Evolutionary conservation across 1,284 basidiomycete species (phyloP).

Genomic region (Microbotryum silenes-acaulis): DNA sequence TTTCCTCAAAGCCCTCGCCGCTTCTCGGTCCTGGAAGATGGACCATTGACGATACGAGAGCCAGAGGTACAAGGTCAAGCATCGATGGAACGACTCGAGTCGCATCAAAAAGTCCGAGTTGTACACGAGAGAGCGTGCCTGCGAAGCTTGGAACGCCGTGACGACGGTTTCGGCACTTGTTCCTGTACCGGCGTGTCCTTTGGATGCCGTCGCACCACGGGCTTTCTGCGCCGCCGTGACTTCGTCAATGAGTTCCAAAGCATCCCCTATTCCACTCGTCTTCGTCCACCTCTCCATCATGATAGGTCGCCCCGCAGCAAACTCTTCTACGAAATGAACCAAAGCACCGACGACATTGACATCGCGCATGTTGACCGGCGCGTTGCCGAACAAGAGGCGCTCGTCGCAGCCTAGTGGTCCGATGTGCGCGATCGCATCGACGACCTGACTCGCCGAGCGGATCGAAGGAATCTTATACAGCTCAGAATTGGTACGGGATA

Average conservation of each 20-base stretch:
- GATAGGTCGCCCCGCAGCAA: slow-evolving; percentile 42
- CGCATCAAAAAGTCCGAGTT: slow-evolving; percentile 26
- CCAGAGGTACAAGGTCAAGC: slow-evolving; percentile 82
- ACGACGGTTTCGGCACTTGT: background rate
- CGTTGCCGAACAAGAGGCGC: slow-evolving; percentile 28
- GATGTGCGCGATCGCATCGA: slow-evolving; percentile 44
- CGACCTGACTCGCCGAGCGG: slow-evolving; percentile 40
- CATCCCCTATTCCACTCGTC: slow-evolving; percentile 44
- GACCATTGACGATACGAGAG: slow-evolving; percentile 67
- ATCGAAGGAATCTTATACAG: slow-evolving; percentile 44
- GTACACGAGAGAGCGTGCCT: slow-evolving; percentile 2
- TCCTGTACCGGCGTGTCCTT: background rate
- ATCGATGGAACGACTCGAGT: slow-evolving; percentile 76
- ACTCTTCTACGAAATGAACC: slow-evolving; percentile 40
- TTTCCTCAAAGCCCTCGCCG: slow-evolving; percentile 41
- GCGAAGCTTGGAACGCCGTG: too few relatives aligned
- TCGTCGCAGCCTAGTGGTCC: slow-evolving; percentile 22
- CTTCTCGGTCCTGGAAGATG: slow-evolving; percentile 56
- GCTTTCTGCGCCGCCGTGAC: slow-evolving; percentile 3
- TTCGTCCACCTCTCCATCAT: slow-evolving; percentile 41
- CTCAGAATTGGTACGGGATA: slow-evolving; percentile 48
- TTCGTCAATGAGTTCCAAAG: slow-evolving; percentile 41
- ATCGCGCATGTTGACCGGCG: slow-evolving; percentile 48
- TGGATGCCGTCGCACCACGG: slow-evolving; percentile 40
- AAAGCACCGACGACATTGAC: slow-evolving; percentile 42